phyloP scores from a whole-genome alignment of 1,284 basidiomycete genomes.

The Trichosporon sp. region DNA sequence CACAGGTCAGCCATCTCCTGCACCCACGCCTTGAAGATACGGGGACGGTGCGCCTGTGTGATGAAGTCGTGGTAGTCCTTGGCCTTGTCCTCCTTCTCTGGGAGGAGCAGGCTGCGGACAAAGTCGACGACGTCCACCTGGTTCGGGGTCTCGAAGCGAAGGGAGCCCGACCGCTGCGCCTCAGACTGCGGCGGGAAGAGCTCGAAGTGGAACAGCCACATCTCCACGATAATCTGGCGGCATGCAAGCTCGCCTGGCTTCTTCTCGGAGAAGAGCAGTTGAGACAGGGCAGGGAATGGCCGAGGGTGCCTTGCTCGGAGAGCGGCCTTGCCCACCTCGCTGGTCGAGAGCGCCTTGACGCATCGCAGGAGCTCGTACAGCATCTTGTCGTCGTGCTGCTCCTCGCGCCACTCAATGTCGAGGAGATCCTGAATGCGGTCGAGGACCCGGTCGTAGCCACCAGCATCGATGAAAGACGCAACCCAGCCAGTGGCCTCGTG shows the following conservation, averaged over 20 bases:
- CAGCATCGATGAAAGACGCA: constrained; percentile 74
- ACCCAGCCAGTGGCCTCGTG: constrained; percentile 88
- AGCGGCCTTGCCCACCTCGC: constrained; percentile 60
- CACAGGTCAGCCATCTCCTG: constrained; percentile 84
- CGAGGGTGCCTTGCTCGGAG: constrained; percentile 75
- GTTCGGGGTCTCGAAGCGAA: constrained; percentile 28
- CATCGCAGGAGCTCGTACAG: constrained; percentile 88
- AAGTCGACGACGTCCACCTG: constrained; percentile 27
- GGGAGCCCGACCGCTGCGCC: constrained; percentile 6
- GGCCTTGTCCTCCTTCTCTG: constrained; percentile 38
- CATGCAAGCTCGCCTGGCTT: constrained; percentile 89
- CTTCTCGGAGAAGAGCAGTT: constrained; percentile 90
- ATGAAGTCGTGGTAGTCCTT: constrained; percentile 74
- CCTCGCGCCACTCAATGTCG: constrained; percentile 95
- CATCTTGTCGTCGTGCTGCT: constrained; percentile 94
- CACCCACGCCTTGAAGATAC: constrained; percentile 87
- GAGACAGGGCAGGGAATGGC: constrained; percentile 76
- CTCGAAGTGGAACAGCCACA: constrained; percentile 76
- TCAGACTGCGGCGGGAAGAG: constrained; percentile 55
- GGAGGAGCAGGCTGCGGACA: constrained; percentile 43
- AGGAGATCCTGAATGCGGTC: constrained; percentile 86
- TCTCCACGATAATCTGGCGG: constrained; percentile 82
- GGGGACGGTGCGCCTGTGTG: constrained; percentile 69
- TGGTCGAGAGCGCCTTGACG: constrained; percentile 87
- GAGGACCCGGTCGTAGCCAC: constrained; percentile 80